A percentile compares a stretch with the other conserved stretches of the same genome.
Evolutionary conservation across 1,284 basidiomycete genomes (phyloP).

Genomic region (Fomes fomentarius): DNA sequence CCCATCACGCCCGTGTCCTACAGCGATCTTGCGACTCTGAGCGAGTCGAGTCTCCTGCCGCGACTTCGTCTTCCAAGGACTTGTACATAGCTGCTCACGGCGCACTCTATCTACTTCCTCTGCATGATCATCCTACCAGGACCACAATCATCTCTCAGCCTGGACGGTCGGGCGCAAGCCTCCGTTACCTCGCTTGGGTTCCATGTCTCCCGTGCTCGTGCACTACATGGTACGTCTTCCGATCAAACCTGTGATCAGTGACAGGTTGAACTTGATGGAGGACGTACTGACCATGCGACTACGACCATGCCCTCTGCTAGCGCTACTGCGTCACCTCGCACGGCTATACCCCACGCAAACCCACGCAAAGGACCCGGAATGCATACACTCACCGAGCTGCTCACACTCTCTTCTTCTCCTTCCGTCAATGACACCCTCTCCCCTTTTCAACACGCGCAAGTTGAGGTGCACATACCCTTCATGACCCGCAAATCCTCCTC

Average conservation of each 20-base stretch:
- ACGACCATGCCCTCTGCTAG: too few relatives aligned
- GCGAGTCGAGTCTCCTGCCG: constrained; percentile 1
- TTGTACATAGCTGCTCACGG: constrained; percentile 33
- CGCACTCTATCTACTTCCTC: constrained; percentile 24
- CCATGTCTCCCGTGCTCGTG: constrained; percentile 8
- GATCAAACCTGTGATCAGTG: too few relatives aligned
- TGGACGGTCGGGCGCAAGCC: not conserved
- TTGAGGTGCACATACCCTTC: constrained; percentile 18
- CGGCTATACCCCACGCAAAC: constrained; percentile 28
- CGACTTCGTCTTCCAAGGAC: constrained; percentile 1
- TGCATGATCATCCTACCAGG: constrained; percentile 3
- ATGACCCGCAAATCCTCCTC: constrained; percentile 14
- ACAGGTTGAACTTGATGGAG: not conserved
- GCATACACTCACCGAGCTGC: constrained; percentile 25
- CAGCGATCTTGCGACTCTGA: constrained; percentile 13
- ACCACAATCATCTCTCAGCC: not conserved
- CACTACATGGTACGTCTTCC: constrained; percentile 8
- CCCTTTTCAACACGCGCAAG: constrained; percentile 18
- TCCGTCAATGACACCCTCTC: constrained; percentile 23
- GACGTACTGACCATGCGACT: not conserved
- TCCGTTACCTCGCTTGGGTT: constrained; percentile 1
- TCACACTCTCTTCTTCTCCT: constrained; percentile 28
- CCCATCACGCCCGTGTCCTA: constrained; percentile 33
- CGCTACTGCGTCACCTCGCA: constrained; percentile 2
- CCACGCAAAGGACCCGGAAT: constrained; percentile 26